Evolutionary conservation across 2,329 filamentous ascomycete species (phyloP), one percentile per base, ranked within the genome.

Genomic region (Cercospora brassicicola): DNA sequence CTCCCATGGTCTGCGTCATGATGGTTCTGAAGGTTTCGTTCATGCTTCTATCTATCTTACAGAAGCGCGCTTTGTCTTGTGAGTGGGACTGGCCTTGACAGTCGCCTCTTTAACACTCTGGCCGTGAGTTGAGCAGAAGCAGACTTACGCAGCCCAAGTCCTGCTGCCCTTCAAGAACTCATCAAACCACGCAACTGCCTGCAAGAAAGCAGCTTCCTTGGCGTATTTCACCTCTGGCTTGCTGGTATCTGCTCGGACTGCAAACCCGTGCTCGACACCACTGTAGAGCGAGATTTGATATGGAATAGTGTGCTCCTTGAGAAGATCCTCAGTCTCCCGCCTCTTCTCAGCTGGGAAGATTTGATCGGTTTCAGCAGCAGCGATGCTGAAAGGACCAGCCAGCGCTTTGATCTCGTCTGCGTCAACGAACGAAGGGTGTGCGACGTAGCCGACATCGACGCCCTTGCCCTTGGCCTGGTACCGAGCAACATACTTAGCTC

Each of bases 221-320:
- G 91, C 89, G 74, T 86, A 94, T 78, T 86, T 88, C 75, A 86
- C 79, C 56, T 82, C 71, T 77, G 84, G 85, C 70, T 88, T 84
- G 69, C 75, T 84, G 33, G 85, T 67, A 76, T 95, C 90, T 30
- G 84, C 84, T 65, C 91, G 87, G 2, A 93, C 89, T 8, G 89
- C 84, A 75, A 95, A 96, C 0, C 92, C 92, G 78, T 96, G 92
- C 65, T 81, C 79, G 31, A 92, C 88, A 64, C 88, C 87, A 2
- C 87, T 88, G 83, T 87, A 95, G 8, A 96, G 82, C 78, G 86
- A 91, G 78, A 95, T 90, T 81, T 96, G 91, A 81, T 91, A 95
- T 23, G 87, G 86, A 7, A 83, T 79, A 2, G 79, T 80, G 30
- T 84, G 84, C 62, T 84, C 79, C 33, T 78, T 76, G 53, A 92